Percentiles rank a stretch among this genome's conserved stretches.
Evolutionary conservation across 2,329 filamentous ascomycete species (phyloP).

Genomic region (Verticillium alfalfae): DNA sequence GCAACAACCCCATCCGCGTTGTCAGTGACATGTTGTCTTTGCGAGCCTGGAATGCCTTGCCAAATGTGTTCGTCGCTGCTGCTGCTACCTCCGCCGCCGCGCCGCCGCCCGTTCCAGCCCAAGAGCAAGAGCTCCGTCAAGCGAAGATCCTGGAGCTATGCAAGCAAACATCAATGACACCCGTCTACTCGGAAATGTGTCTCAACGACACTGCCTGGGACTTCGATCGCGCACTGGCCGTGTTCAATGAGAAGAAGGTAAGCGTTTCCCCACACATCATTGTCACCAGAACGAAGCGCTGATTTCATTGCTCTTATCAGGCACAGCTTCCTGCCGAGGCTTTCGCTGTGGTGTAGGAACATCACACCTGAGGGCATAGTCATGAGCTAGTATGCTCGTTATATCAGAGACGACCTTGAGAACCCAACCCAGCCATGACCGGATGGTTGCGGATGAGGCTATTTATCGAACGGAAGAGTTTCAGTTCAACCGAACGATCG

Average conservation of each 20-base stretch:
- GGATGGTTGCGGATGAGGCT: too few relatives aligned
- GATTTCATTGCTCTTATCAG: slow-evolving; percentile 15
- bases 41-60: slow-evolving; percentile 55
- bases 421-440: too few relatives aligned
- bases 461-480: too few relatives aligned
- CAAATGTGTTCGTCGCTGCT: slow-evolving; percentile 30
- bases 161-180: slow-evolving; percentile 73
- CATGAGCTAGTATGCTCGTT: neutral
- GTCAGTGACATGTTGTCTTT: slow-evolving; percentile 75
- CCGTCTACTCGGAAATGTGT: slow-evolving; percentile 75
- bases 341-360: slow-evolving; percentile 23
- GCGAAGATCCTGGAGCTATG: slow-evolving; percentile 71
- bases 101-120: slow-evolving; percentile 16
- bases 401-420: neutral
- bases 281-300: neutral
- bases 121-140: slow-evolving; percentile 35
- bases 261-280: slow-evolving; percentile 14
- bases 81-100: slow-evolving; percentile 12
- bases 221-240: slow-evolving; percentile 64
- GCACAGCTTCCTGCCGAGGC: slow-evolving; percentile 42
- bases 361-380: slow-evolving; percentile 1
- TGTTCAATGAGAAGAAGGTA: slow-evolving; percentile 74
- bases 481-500: too few relatives aligned
- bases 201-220: slow-evolving; percentile 76
- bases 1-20: slow-evolving; percentile 62